Evolutionary conservation across 2,329 filamentous ascomycete species (phyloP).

Genomic region (Pseudogymnoascus sp.): DNA sequence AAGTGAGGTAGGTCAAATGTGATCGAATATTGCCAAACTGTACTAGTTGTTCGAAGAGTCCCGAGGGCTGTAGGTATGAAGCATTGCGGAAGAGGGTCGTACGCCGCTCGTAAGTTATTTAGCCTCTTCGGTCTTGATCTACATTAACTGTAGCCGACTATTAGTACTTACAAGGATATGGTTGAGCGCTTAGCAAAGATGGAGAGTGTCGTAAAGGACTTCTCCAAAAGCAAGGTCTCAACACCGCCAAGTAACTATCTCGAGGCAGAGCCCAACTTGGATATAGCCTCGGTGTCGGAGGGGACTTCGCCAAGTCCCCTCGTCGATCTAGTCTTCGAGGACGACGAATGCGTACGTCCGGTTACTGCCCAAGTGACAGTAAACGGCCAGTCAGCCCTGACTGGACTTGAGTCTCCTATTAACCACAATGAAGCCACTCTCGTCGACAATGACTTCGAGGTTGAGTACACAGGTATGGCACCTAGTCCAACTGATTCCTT

Average conservation of each 20-base stretch:
- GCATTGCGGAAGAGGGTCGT: background rate
- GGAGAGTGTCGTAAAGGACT: slow-evolving; percentile 12
- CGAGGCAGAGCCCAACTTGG: background rate
- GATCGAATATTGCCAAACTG: background rate
- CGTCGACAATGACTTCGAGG: background rate
- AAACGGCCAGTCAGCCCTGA: background rate
- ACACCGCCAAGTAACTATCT: background rate
- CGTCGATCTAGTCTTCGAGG: background rate
- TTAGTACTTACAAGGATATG: slow-evolving; percentile 16
- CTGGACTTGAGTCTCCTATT: background rate
- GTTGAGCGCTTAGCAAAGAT: slow-evolving; percentile 16
- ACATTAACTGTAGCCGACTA: background rate
- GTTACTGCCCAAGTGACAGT: background rate
- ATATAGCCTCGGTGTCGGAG: background rate
- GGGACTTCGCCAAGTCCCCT: background rate
- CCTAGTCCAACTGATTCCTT: slow-evolving; percentile 2
- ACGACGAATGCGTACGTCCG: background rate
- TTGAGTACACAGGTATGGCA: background rate
- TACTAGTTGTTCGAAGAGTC: background rate
- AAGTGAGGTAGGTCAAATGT: background rate
- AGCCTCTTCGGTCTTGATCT: background rate
- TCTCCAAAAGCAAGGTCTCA: background rate
- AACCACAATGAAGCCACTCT: background rate
- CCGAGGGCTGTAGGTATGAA: background rate
- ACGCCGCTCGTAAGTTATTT: background rate